Base-by-base conservation (phyloP, 768 basidiomycete species). In the Podaxis sp. region DNA sequence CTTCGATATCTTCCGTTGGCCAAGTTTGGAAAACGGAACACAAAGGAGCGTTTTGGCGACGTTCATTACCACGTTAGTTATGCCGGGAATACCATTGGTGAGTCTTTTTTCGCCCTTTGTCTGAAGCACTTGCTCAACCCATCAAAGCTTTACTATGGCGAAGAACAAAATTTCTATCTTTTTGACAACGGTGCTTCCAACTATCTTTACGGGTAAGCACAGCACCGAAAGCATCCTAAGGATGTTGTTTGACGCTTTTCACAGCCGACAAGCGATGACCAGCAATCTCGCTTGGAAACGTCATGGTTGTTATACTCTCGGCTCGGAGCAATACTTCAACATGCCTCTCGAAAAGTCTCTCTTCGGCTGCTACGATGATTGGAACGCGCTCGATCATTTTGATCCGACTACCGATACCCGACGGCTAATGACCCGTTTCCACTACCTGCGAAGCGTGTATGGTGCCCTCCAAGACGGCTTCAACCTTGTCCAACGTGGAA, bases 1-100 rank as follows among this genome's bases (percentile, higher is more conserved):
- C 71, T 96, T 96, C 77, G 95, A 96, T 79, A 85, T 97, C 9
- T 97, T 90, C 82, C 84, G 95, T 61, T 97, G 95, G 95, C 93
- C 93, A 3, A 87, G 90, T 75, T 73, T 97, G 68, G 85, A 89
- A 69, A 92, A 93, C 69, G 95, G 95, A 19, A 89, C 88, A 1
- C 85, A 91, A 68, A 83, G 83, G 68, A 88, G 89, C 63, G 88
- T 83, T 13, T 73, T 96, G 57, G 95, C 82, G 0, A 85, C 89
- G 11, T 96, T 96, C 71, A 82, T 96, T 68, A 86, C 88, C 38
- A 82, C 84, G 30, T 69, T 96, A 66, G 79, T 95, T 28, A 89
- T 95, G 88, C 95, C 94, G 36, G 95, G 95, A 66, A 85, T 96
- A 53, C 83, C 92, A 6, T 73, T 96, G 74, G 88, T 93, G 64